Percentiles rank a stretch among this genome's conserved stretches.
Evolutionary conservation across 2,329 filamentous ascomycete species (phyloP).

Genomic region (Ascosphaera apis): DNA sequence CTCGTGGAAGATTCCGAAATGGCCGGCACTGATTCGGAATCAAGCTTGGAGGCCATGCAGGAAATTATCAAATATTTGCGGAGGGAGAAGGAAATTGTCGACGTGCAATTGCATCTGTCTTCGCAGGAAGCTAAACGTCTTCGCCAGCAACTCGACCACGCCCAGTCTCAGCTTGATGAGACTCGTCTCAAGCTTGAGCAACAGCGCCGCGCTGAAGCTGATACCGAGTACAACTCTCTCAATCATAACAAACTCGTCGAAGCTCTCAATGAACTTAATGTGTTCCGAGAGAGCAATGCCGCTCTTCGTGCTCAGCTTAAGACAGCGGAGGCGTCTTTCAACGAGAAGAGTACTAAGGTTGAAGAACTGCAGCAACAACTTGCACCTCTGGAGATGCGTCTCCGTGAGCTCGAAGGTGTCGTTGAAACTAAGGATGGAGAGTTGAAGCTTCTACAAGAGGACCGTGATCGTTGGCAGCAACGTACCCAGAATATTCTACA

Average conservation of each 20-base stretch:
- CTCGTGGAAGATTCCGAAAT: slow-evolving; percentile 25
- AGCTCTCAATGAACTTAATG: slow-evolving; percentile 83
- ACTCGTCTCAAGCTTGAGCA: slow-evolving; percentile 72
- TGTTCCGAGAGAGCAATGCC: slow-evolving; percentile 85
- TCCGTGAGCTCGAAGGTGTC: slow-evolving; percentile 63
- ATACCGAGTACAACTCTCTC: slow-evolving; percentile 48
- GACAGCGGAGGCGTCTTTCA: slow-evolving; percentile 51
- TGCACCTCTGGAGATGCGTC: slow-evolving; percentile 57
- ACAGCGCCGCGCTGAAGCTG: slow-evolving; percentile 54
- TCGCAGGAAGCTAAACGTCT: slow-evolving; percentile 69
- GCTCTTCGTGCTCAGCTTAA: slow-evolving; percentile 72
- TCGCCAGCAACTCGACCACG: slow-evolving; percentile 73
- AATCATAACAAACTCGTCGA: slow-evolving; percentile 81
- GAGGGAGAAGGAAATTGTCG: slow-evolving; percentile 90
- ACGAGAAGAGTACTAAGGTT: slow-evolving; percentile 51
- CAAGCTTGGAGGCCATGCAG: slow-evolving; percentile 51
- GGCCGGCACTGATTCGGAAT: slow-evolving; percentile 14
- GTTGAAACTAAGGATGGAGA: slow-evolving; percentile 66
- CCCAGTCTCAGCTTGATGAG: slow-evolving; percentile 72
- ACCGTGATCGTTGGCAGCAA: slow-evolving; percentile 88
- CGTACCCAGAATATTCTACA: slow-evolving; percentile 86
- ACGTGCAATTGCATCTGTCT: slow-evolving; percentile 85
- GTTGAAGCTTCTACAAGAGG: slow-evolving; percentile 67
- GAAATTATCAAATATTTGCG: slow-evolving; percentile 82
- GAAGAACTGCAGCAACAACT: slow-evolving; percentile 53